Percentiles rank a stretch among this genome's conserved stretches.
These are phyloP conservation scores for Trichoderma sp. DNA, from an alignment of 2,329 filamentous ascomycete genomes.

Conservation along the genomic window DNA sequence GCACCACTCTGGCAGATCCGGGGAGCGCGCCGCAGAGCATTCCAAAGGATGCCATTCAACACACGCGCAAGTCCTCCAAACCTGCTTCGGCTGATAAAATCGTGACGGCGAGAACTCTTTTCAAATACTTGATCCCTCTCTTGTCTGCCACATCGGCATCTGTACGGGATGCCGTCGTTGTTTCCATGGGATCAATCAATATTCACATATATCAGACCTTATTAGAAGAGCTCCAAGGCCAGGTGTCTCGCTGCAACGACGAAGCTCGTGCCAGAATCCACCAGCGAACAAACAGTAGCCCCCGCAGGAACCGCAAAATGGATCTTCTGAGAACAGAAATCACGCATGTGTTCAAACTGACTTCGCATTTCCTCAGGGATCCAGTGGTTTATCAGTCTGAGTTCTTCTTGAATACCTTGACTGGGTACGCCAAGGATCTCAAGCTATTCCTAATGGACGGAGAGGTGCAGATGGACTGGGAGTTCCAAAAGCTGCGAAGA, in stretches of 20 bases:
- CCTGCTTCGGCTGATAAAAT: slow-evolving; percentile 69
- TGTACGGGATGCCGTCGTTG: slow-evolving; percentile 85
- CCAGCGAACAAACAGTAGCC: slow-evolving; percentile 78
- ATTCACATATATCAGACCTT: slow-evolving; percentile 88
- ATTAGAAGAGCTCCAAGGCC: slow-evolving; percentile 83
- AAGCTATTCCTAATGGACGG: slow-evolving; percentile 93
- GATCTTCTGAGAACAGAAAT: slow-evolving; percentile 90
- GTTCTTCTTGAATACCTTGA: slow-evolving; percentile 85
- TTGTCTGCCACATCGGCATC: slow-evolving; percentile 75
- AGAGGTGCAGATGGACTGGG: slow-evolving; percentile 91
- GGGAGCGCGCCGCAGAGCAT: slow-evolving; percentile 50
- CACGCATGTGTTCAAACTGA: slow-evolving; percentile 93
- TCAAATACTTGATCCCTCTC: slow-evolving; percentile 86
- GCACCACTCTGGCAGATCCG: slow-evolving; percentile 85
- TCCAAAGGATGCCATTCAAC: slow-evolving; percentile 58
- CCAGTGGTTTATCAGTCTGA: slow-evolving; percentile 79
- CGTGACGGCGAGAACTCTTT: slow-evolving; percentile 81
- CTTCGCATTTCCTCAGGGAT: slow-evolving; percentile 80
- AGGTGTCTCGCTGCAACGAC: slow-evolving; percentile 80
- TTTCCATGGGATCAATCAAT: slow-evolving; percentile 92
- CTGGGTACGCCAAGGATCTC: slow-evolving; percentile 85
- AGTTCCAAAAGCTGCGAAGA: slow-evolving; percentile 84
- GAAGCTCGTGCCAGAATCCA: slow-evolving; percentile 85
- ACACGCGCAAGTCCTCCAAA: slow-evolving; percentile 77
- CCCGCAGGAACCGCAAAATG: slow-evolving; percentile 76